Evolutionary conservation across 176 grass and related monocot genomes (phyloP), one percentile per base, ranked within the genome.

Genomic region (Phyllostachys edulis): DNA sequence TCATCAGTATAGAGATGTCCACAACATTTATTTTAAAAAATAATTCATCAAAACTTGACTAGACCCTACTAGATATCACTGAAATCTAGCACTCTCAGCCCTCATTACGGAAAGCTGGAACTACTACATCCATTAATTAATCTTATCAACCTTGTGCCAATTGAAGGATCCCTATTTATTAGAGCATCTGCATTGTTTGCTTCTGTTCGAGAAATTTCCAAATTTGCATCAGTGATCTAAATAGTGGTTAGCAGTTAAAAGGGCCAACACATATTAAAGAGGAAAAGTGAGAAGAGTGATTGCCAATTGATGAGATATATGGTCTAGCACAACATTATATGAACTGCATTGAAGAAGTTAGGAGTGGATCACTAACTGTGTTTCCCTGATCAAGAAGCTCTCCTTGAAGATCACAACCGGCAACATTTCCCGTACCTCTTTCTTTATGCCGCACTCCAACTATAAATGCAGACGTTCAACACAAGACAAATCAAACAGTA

Each of bases 371-470:
- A 95, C 95, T 95, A 5, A 98, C 95, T 98, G 92, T 70, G 95
- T 98, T 85, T 98, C 95, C 59, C 90, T 91, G 82, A 98, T 88
- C 85, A 95, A 89, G 76, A 97, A 94, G 77, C 95, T 98, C 86
- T 93, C 91, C 83, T 95, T 98, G 93, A 92, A 98, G 16, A 98
- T 75, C 29, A 98, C 87, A 1, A 98, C 91, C 5, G 93, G 96
- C 83, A 98, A 80, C 96, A 98, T 98, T 74, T 98, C 93, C 5
- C 89, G 90, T 32, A 95, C 63, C 83, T 95, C 96, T 69, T 95
- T 95, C 83, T 93, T 98, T 38, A 98, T 82, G 62, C 96, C 93
- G 6, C 80, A 78, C 26, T 95, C 89, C 68, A 72, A 72, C 87
- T 85, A 79, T 84, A 90, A 80, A 97, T 79, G 77, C 45, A 86